A percentile compares a stretch with the other conserved stretches of the same genome.
These are phyloP conservation scores for Linnemannia exigua DNA, from an alignment of 192 early-diverging fungal genomes.

Conservation along the genomic window DNA sequence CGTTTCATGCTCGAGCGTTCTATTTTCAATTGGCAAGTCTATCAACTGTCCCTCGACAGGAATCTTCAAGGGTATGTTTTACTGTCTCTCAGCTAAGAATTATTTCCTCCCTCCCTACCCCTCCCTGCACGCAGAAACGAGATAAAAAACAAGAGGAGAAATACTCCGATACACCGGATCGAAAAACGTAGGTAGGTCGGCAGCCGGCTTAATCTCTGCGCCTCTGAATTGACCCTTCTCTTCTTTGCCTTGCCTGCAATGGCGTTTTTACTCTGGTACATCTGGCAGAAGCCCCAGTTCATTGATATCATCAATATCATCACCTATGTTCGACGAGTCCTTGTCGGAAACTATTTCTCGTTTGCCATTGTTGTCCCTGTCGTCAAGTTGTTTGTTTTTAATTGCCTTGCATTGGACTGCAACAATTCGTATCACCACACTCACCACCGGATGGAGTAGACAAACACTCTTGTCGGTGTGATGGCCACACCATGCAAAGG, in stretches of 20 bases:
- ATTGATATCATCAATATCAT: too few species aligned
- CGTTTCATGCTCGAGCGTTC: conserved; percentile 30
- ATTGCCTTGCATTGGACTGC: too few species aligned
- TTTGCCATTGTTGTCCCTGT: too few species aligned
- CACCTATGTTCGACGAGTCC: too few species aligned
- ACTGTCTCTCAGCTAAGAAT: neutral
- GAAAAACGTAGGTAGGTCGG: neutral
- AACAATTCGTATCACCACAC: too few species aligned
- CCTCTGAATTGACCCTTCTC: neutral
- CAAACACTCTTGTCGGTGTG: too few species aligned
- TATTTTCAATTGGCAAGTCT: conserved; percentile 9
- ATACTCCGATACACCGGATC: neutral
- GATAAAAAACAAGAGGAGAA: neutral
- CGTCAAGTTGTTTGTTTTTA: too few species aligned
- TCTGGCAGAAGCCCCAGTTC: too few species aligned
- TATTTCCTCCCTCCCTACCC: neutral
- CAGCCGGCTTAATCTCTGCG: neutral
- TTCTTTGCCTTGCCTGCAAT: neutral
- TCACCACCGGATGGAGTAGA: too few species aligned
- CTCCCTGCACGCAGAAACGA: neutral
- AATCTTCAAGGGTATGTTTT: neutral
- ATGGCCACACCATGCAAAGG: too few species aligned
- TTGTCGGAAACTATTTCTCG: too few species aligned
- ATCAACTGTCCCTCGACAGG: neutral
- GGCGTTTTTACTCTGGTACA: neutral